Evolutionary conservation across 371 early-diverging fungal species (phyloP).

Genomic region (Apophysomyces ossiformis): DNA sequence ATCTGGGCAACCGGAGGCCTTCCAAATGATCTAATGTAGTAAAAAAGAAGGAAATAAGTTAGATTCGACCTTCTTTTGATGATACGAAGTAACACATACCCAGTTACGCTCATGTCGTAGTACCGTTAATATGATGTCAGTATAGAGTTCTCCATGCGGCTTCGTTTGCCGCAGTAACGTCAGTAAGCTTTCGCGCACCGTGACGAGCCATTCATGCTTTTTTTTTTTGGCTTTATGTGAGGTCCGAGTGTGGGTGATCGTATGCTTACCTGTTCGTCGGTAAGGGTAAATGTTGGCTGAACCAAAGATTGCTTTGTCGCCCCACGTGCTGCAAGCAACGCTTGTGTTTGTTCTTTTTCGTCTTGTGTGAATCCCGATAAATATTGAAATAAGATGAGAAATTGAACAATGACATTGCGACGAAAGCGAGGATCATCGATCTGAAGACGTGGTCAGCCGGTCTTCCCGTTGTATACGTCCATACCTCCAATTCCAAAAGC

Average conservation of each 20-base stretch:
- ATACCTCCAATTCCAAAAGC: slow-evolving; percentile 73
- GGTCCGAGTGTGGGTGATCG: background rate
- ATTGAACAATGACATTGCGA: slow-evolving; percentile 81
- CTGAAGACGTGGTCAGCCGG: slow-evolving; percentile 26
- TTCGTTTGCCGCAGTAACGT: slow-evolving; percentile 35
- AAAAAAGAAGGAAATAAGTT: background rate
- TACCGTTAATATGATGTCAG: slow-evolving; percentile 45
- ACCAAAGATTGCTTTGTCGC: slow-evolving; percentile 40
- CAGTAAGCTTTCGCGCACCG: slow-evolving; percentile 22
- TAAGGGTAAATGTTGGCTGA: slow-evolving; percentile 34
- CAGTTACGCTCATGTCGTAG: slow-evolving; percentile 48
- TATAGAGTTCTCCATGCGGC: slow-evolving; percentile 52
- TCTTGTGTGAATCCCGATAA: slow-evolving; percentile 43
- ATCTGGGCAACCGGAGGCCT: slow-evolving; percentile 51
- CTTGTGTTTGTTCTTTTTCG: slow-evolving; percentile 45
- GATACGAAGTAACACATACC: slow-evolving; percentile 25
- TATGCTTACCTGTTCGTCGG: slow-evolving; percentile 36
- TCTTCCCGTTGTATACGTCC: background rate
- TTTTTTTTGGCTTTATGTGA: background rate
- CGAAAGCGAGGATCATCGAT: slow-evolving; percentile 71
- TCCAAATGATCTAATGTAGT: slow-evolving; percentile 46
- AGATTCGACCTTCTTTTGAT: background rate
- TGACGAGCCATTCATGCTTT: slow-evolving; percentile 39
- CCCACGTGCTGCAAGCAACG: slow-evolving; percentile 33
- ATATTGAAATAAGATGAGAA: slow-evolving; percentile 74